Evolutionary conservation across 1,139 yeast genomes (phyloP).

Genomic region (Kodamaea fungicola): DNA sequence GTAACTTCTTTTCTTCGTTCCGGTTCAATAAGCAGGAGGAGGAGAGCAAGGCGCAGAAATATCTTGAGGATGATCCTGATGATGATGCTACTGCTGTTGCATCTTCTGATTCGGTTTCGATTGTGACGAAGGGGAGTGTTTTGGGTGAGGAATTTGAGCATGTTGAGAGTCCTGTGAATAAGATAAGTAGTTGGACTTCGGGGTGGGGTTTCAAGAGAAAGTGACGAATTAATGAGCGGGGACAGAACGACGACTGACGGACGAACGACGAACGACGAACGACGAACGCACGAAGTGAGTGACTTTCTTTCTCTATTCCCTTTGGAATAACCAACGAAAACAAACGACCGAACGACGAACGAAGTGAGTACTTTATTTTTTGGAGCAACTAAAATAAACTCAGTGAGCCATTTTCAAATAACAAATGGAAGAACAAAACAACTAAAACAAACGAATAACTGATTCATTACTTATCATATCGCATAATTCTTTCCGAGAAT

Average conservation of each 20-base stretch:
- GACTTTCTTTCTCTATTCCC: neutral
- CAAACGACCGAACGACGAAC: too few relatives aligned
- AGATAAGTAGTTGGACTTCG: conserved; percentile 12
- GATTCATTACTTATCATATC: too few relatives aligned
- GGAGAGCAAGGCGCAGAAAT: conserved; percentile 11
- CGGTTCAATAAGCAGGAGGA: conserved; percentile 2
- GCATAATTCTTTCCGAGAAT: too few relatives aligned
- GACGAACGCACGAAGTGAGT: neutral
- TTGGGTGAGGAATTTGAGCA: conserved; percentile 7
- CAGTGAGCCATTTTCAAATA: too few relatives aligned
- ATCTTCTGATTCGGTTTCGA: neutral
- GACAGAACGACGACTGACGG: too few relatives aligned
- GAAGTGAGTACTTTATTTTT: too few relatives aligned
- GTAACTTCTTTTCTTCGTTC: conserved; percentile 20
- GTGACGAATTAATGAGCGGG: neutral
- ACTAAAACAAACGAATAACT: too few relatives aligned
- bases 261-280: neutral
- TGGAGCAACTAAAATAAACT: too few relatives aligned
- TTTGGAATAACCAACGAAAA: too few relatives aligned
- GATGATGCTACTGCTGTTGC: conserved; percentile 1
- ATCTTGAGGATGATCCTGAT: conserved; percentile 9
- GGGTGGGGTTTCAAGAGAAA: conserved; percentile 13
- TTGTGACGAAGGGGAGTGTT: neutral
- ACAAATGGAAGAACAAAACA: too few relatives aligned
- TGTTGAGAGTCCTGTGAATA: conserved; percentile 6